A percentile compares a stretch with the other conserved stretches of the same genome.
These are phyloP conservation scores for Nymphaea colorata DNA, from an alignment of 164 flowering plant species.

Conservation along the genomic window DNA sequence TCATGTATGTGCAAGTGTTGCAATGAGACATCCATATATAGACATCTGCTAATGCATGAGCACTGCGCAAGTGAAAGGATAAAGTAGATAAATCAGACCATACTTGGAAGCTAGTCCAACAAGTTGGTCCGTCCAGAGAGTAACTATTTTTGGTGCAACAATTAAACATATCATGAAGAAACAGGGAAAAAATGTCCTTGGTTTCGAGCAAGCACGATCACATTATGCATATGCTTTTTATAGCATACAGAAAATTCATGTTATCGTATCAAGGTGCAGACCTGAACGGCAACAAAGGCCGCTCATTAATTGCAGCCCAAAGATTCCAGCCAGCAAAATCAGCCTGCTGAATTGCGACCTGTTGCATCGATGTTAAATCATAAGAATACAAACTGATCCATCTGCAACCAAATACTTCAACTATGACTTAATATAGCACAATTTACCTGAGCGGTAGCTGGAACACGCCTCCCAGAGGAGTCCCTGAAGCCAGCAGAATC, in stretches of 20 bases:
- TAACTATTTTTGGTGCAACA: too few species aligned
- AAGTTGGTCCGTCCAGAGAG: too few species aligned
- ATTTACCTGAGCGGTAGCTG: conserved; percentile 87
- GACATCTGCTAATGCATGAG: not conserved
- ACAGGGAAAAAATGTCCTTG: too few species aligned
- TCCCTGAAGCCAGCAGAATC: conserved; percentile 90
- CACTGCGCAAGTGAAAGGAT: too few species aligned
- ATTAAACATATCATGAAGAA: too few species aligned
- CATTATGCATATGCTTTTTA: too few species aligned
- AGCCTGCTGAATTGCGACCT: conserved; percentile 99
- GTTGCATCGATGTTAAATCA: conserved; percentile 4
- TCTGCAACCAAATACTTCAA: not conserved
- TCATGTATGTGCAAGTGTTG: too few species aligned
- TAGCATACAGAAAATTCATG: not conserved
- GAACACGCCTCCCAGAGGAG: conserved; percentile 64
- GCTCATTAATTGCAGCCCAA: conserved; percentile 95
- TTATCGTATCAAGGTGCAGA: conserved; percentile 5
- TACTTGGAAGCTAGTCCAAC: too few species aligned
- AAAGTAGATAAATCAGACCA: too few species aligned
- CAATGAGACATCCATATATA: not conserved
- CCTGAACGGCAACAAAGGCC: conserved; percentile 92
- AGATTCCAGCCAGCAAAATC: conserved; percentile 98
- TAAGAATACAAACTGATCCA: not conserved
- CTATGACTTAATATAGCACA: not conserved
- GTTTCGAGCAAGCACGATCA: too few species aligned